phyloP scores from a whole-genome alignment of 1,284 basidiomycete genomes.

The Austroboletus olivaceoglutinosus region DNA sequence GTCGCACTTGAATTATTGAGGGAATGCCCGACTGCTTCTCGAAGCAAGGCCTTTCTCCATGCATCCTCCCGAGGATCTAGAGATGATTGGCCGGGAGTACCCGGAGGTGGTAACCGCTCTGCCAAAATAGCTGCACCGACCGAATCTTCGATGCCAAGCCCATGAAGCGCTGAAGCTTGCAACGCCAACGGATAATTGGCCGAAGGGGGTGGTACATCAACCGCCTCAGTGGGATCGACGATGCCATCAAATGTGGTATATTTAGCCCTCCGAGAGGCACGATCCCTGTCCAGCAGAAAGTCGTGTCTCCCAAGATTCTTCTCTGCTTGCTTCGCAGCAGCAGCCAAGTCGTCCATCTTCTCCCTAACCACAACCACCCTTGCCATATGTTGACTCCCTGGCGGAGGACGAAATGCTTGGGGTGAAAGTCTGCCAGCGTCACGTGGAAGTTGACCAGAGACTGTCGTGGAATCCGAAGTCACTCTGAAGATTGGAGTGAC shows the following conservation, averaged over 20 bases:
- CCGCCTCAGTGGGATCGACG: constrained; percentile 78
- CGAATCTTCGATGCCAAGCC: constrained; percentile 66
- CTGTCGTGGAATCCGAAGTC: constrained; percentile 58
- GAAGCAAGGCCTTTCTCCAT: constrained; percentile 70
- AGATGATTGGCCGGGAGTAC: constrained; percentile 57
- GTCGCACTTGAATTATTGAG: constrained; percentile 52
- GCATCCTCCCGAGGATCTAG: constrained; percentile 53
- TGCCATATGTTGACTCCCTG: constrained; percentile 39
- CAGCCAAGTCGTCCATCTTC: constrained; percentile 64
- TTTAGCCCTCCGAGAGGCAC: constrained; percentile 26
- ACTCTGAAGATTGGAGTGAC: constrained; percentile 53
- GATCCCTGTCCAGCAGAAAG: constrained; percentile 34
- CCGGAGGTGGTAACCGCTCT: constrained; percentile 63
- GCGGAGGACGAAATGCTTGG: constrained; percentile 38
- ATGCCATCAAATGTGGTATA: constrained; percentile 45
- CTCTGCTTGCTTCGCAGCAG: constrained; percentile 70
- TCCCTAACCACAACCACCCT: constrained; percentile 79
- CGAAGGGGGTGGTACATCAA: constrained; percentile 67
- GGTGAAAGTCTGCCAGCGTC: constrained; percentile 42
- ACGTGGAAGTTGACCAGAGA: constrained; percentile 38
- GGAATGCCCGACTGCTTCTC: constrained; percentile 72
- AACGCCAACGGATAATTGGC: constrained; percentile 67
- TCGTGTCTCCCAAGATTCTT: constrained; percentile 60
- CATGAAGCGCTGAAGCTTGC: constrained; percentile 66
- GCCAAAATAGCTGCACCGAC: constrained; percentile 70